Base-by-base conservation (phyloP, 495 filamentous ascomycete genomes). In the Trichoderma gamsii region DNA sequence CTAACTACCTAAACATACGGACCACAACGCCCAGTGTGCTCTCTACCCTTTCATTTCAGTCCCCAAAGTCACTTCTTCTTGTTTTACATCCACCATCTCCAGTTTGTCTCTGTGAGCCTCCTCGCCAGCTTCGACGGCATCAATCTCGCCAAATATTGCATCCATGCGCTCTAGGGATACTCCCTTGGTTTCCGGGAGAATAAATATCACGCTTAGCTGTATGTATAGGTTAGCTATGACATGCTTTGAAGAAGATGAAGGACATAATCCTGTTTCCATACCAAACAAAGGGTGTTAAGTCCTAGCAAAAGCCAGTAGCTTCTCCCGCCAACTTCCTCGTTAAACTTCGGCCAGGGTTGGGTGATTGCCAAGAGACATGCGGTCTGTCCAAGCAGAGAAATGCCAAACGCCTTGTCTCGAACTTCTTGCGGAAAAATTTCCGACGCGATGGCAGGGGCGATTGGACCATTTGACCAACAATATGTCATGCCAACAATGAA, bases 401-500 rank as follows among this genome's bases (percentile, higher is more conserved):
- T 49, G 44, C 44, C 44, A n/a, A 49, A 49, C n/a, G 44, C 44
- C 44, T 49, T 49, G 44, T 49, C 44, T 49, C 44, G 44, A 13
- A 49, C 44, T 49, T 49, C 44, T 49, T 49, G 44, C 4, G 44
- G 44, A 49, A 49, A 49, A 5, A 49, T 49, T 49, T 49, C 44
- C n/a, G 44, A 16, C 44, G 44, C 44, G 44, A 49, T 49, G 18
- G 44, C 44, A 49, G 44, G 44, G 12, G 44, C 6, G 44, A 49
- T 49, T 49, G 44, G 44, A 49, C 44, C 44, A 49, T 49, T 49
- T 49, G 44, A 49, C 44, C 44, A 49, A n/a, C 44, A 49, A 12
- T 49, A 49, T 49, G 44, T 49, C 44, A 49, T 49, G 13, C 44
- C 44, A 49, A 49, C 44, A n/a, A 49, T 49, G n/a, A 49, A 49